Evolutionary conservation across 2,329 filamentous ascomycete genomes (phyloP), one percentile per base, ranked within the genome.

Genomic region (Aspergillus glaucus): DNA sequence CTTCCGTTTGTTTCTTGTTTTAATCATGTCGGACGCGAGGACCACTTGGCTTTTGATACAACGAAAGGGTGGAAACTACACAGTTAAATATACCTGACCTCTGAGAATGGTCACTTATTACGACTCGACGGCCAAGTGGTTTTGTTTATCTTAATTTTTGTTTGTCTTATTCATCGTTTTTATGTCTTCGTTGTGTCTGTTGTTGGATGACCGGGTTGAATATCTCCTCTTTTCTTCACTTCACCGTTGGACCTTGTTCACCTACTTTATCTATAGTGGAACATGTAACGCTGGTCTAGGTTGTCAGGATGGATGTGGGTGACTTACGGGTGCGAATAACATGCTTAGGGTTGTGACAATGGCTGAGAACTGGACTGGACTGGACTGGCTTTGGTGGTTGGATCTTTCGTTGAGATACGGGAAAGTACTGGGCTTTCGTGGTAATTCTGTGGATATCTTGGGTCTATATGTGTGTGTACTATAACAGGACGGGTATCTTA

Each of bases 141-240:
- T 47, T 44, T 30, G 17, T 37, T 46, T 47, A 15, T 15, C 15
- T n/a, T 24, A 30, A 40, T 46, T 34, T 34, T 14, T 43, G 10
- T 48, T 45, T 30, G 21, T 37, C 19, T 21, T 40, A 8, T 39
- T 5, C 9, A 22, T 22, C 10, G 15, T 22, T 22, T 22, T 21
- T 14, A 21, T 10, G 17, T 17, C 9, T 36, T 36, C 5, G 12
- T 36, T 36, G 32, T 37, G 34, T 37, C 34, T 44, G n/a, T 24
- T 46, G 40, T 43, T 43, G 40, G 40, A 43, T 22, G 17, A 44
- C 36, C 6, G 30, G 39, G 10, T 36, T 40, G 21, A 43, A n/a
- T 48, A 32, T 36, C 17, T 30, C 32, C 41, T 15, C 41, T 36
- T 43, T 26, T 26, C 24, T 26, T 10, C 26, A 30, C 9, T 30